These are phyloP conservation scores for Basipetospora sp. DNA, from an alignment of 2,329 filamentous ascomycete genomes.

Conservation along the genomic window DNA sequence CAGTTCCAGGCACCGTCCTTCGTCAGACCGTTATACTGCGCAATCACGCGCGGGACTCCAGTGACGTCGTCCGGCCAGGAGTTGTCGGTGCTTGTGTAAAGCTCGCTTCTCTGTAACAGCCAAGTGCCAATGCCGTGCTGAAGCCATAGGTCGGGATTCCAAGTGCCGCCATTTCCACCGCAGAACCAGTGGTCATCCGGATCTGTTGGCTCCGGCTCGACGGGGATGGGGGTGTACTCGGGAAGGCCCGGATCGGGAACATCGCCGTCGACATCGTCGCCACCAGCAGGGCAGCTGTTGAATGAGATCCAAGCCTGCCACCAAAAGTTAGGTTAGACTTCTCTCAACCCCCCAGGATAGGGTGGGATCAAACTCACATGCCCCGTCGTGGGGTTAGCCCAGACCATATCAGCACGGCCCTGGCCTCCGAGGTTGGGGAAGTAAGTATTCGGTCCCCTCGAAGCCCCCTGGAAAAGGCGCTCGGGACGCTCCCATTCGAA, in stretches of 20 bases:
- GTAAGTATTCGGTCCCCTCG: constrained; percentile 10
- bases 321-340: neutral
- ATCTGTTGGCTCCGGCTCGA: neutral
- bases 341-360: neutral
- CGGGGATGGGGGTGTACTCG: neutral
- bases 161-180: neutral
- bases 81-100: neutral
- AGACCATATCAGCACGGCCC: constrained; percentile 13
- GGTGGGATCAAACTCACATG: neutral
- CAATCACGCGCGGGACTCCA: constrained; percentile 6
- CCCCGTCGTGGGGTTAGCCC: constrained; percentile 8
- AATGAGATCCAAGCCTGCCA: constrained; percentile 5
- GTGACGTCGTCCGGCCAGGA: constrained; percentile 1
- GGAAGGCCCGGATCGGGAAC: constrained; percentile 3
- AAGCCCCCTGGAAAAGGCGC: neutral
- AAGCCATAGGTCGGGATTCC: neutral
- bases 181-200: constrained; percentile 5
- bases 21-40: neutral
- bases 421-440: constrained; percentile 15
- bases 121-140: constrained; percentile 1
- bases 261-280: constrained; percentile 3
- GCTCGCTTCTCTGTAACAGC: neutral
- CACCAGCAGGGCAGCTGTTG: constrained; percentile 5
- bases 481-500: constrained; percentile 4
- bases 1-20: constrained; percentile 5